Conservation (phyloP, 805 yeast genomes). For the Pichia scutulata region DNA sequence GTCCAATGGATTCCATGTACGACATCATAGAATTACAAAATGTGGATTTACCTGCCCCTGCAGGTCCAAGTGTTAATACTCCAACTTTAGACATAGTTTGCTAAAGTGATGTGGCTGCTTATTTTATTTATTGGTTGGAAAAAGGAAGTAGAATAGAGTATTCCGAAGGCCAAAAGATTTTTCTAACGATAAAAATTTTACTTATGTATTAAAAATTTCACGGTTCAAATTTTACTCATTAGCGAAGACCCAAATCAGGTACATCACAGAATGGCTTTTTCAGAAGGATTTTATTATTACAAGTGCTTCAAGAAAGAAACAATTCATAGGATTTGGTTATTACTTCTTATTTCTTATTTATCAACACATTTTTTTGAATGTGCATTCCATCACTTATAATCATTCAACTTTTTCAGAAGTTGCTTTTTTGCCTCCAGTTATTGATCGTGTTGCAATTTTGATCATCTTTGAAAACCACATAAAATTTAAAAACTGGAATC, state of each 20-base stretch:
- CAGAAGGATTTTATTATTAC: too few species aligned
- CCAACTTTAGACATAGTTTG: constrained; percentile 85
- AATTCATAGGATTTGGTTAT: too few species aligned
- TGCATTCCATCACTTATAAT: neutral
- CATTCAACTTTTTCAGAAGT: neutral
- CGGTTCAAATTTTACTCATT: too few species aligned
- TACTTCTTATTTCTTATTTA: too few species aligned
- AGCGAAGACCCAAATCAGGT: too few species aligned
- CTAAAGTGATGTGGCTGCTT: neutral
- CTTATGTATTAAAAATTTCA: too few species aligned
- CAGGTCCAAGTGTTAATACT: constrained; percentile 90
- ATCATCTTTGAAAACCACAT: constrained; percentile 90
- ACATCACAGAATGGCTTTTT: too few species aligned
- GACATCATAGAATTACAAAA: constrained; percentile 84
- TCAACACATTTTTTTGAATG: too few species aligned
- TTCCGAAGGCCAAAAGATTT: too few species aligned
- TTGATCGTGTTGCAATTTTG: constrained; percentile 38
- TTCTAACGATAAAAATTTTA: neutral
- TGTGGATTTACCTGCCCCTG: constrained; percentile 94
- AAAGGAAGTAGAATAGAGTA: too few species aligned
- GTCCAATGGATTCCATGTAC: constrained; percentile 83
- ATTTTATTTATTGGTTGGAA: neutral
- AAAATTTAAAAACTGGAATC: constrained; percentile 62
- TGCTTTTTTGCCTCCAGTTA: neutral
- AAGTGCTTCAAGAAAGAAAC: too few species aligned